Evolutionary conservation across 345 rosid species (phyloP).

Genomic region (Brassica juncea): DNA sequence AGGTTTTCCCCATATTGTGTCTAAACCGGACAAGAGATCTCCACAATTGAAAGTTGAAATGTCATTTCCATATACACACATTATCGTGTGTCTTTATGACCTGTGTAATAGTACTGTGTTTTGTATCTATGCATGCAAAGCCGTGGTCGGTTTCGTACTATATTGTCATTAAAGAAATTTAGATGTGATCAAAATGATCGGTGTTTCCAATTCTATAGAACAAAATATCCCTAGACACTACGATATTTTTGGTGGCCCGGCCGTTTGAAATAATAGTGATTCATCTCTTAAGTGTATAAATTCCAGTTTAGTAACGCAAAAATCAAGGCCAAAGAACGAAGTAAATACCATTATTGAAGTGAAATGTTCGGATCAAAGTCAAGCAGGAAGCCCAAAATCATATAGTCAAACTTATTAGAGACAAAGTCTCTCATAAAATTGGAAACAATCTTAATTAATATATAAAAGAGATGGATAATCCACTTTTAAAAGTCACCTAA

Average conservation of each 20-base stretch:
- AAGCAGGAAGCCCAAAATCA: too few relatives aligned
- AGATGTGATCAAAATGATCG: conserved; percentile 24
- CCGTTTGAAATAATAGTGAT: background rate
- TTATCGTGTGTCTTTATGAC: conserved; percentile 2
- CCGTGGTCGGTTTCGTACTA: conserved; percentile 23
- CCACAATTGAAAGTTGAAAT: background rate
- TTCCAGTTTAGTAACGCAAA: background rate
- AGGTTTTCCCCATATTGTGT: background rate
- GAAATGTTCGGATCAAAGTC: background rate
- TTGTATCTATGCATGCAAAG: conserved; percentile 22
- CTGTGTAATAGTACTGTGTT: conserved; percentile 19
- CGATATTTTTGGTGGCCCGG: background rate
- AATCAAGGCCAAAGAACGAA: background rate
- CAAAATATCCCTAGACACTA: background rate
- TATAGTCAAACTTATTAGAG: too few relatives aligned
- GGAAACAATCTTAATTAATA: too few relatives aligned
- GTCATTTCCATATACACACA: background rate
- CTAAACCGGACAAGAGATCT: background rate
- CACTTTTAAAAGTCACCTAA: too few relatives aligned
- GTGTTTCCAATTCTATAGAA: background rate
- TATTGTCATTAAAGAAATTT: background rate
- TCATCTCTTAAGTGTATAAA: too few relatives aligned
- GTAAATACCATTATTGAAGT: background rate
- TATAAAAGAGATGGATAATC: too few relatives aligned
- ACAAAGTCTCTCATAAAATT: too few relatives aligned